Conservation (phyloP, 2,329 filamentous ascomycete genomes). For the Capronia coronata region DNA sequence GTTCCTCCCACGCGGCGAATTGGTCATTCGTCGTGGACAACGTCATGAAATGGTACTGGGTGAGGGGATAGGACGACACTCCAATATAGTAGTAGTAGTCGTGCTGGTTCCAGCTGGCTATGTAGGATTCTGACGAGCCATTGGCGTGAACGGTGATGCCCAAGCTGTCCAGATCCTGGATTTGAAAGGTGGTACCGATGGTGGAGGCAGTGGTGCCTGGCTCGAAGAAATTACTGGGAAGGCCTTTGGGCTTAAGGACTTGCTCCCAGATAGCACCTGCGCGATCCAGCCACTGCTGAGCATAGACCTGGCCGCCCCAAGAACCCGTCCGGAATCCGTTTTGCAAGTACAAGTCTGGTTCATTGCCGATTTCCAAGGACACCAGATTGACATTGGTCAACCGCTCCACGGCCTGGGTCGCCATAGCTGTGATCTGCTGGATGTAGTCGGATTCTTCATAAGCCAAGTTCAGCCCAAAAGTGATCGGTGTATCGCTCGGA, state of each 20-base stretch:
- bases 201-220: conserved; percentile 46
- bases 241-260: conserved; percentile 40
- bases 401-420: conserved; percentile 27
- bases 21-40: conserved; percentile 44
- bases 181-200: conserved; percentile 47
- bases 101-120: conserved; percentile 48
- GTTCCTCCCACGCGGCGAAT: conserved; percentile 43
- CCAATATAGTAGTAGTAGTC: conserved; percentile 50
- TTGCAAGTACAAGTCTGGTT: conserved; percentile 32
- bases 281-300: conserved; percentile 42
- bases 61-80: conserved; percentile 41
- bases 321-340: conserved; percentile 42
- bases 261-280: conserved; percentile 41
- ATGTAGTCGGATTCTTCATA: conserved; percentile 42
- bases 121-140: conserved; percentile 32
- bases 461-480: conserved; percentile 47
- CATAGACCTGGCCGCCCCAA: conserved; percentile 43
- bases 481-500: conserved; percentile 46
- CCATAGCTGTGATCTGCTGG: conserved; percentile 40
- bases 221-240: conserved; percentile 44
- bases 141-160: conserved; percentile 37
- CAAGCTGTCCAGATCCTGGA: conserved; percentile 37
- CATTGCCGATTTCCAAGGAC: conserved; percentile 32
- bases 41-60: conserved; percentile 42
- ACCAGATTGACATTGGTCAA: conserved; percentile 28